A percentile compares a stretch with the other conserved stretches of the same genome.
These are phyloP conservation scores for Athelia sp. DNA, from an alignment of 1,284 basidiomycete species.

Conservation along the genomic window DNA sequence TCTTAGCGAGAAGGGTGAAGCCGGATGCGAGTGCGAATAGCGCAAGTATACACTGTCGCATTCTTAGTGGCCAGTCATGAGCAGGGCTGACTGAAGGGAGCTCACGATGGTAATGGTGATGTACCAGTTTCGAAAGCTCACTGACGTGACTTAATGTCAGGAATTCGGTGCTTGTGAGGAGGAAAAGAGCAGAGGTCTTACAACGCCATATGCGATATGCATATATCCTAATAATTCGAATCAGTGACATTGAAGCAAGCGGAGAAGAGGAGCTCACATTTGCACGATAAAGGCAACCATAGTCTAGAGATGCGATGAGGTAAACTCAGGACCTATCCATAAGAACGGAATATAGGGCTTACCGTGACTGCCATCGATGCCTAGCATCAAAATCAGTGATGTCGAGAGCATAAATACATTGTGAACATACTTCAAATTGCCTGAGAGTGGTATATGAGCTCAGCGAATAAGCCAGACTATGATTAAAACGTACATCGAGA, in stretches of 20 bases:
- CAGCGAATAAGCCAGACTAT: background rate
- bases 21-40: background rate
- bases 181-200: too few relatives aligned
- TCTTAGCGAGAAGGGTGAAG: slow-evolving; percentile 14
- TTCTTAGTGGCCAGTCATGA: background rate
- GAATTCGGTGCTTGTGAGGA: background rate
- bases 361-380: slow-evolving; percentile 24
- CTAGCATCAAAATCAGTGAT: slow-evolving; percentile 9
- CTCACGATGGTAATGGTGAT: slow-evolving; percentile 25
- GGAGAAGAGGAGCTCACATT: slow-evolving; percentile 15
- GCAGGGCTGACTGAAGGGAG: background rate
- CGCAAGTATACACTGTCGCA: background rate
- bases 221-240: slow-evolving; percentile 17
- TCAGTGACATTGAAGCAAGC: background rate
- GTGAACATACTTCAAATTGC: background rate
- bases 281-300: slow-evolving; percentile 25
- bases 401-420: background rate
- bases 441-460: background rate
- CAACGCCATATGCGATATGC: slow-evolving; percentile 27
- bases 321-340: background rate
- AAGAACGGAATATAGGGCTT: background rate
- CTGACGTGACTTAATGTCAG: slow-evolving; percentile 10
- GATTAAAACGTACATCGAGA: slow-evolving; percentile 17
- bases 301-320: slow-evolving; percentile 12
- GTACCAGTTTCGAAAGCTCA: slow-evolving; percentile 20